Evolutionary conservation across 305 asterid genomes (phyloP), one percentile per base, ranked within the genome.

Genomic region (Fraxinus ornus): DNA sequence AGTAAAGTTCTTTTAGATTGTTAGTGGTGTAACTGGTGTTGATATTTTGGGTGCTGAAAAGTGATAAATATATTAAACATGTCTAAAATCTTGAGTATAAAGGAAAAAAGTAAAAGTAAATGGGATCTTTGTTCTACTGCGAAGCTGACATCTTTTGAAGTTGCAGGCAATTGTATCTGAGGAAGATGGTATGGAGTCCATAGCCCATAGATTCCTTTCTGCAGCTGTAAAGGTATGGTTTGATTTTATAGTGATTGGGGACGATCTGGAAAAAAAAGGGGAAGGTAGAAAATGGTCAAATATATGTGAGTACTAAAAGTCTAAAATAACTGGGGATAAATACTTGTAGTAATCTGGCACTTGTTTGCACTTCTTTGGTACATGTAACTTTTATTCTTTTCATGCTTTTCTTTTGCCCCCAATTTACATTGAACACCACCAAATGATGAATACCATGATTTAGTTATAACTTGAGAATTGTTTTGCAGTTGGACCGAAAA

Each of bases 151-250:
- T 77, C 24, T 44, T 85, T 80, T 80, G 85, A 86, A 77, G 80
- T 80, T 87, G 83, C 93, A 95, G 97, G 97, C 97, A 55, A 84
- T 93, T 79, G 99, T 94, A 78, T 84, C 93, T 0, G 98, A 94
- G 87, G 99, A 95, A 90, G 98, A 94, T 37, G 98, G 97, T 36
- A 93, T 93, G 97, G 98, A 95, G 66, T 95, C 98, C 83, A 91
- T 94, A 75, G 96, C 99, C 78, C 99, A 95, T 79, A 88, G 97
- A 84, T 95, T 94, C 91, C 99, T 95, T 68, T 95, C 99, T 85
- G 98, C 99, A 1, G 89, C 99, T 49, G 94, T 95, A 37, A 95
- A 95, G 97, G 98, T 95, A 82, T 79, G 76, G 2, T 77, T 75
- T 79, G 76, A 3, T 77, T 75, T 22, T 17, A 19, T 35, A 33